Percentiles rank a stretch among this genome's conserved stretches.
Evolutionary conservation across 345 rosid genomes (phyloP).

Genomic region (Lepidium aucheri): DNA sequence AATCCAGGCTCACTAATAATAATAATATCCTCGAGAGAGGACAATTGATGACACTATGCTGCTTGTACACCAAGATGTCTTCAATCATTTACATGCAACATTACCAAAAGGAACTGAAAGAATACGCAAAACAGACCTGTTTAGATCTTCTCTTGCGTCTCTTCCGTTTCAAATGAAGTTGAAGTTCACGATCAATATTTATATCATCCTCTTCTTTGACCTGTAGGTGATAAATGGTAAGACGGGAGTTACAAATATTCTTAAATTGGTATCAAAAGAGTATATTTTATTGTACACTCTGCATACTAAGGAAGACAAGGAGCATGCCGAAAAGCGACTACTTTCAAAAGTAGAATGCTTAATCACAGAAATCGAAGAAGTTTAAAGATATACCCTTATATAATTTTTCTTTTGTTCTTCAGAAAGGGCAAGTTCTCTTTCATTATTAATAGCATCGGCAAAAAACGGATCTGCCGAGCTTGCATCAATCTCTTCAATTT

Average conservation of each 20-base stretch:
- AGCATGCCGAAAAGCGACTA: slow-evolving; percentile 15
- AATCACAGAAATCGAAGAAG: neutral
- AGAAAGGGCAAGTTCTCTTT: slow-evolving; percentile 64
- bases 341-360: slow-evolving; percentile 9
- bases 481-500: slow-evolving; percentile 84
- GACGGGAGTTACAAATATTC: neutral
- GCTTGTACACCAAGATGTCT: neutral
- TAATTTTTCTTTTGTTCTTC: slow-evolving; percentile 72
- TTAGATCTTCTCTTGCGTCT: slow-evolving; percentile 47
- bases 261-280: neutral
- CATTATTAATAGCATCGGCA: slow-evolving; percentile 81
- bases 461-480: slow-evolving; percentile 58
- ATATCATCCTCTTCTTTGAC: slow-evolving; percentile 98
- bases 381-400: slow-evolving; percentile 47
- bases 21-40: neutral
- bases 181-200: slow-evolving; percentile 68
- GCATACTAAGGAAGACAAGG: slow-evolving; percentile 8
- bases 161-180: slow-evolving; percentile 62
- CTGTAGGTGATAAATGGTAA: slow-evolving; percentile 34
- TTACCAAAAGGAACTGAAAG: neutral
- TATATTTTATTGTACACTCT: neutral
- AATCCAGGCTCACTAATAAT: neutral
- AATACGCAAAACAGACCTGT: slow-evolving; percentile 41
- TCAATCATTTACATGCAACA: neutral
- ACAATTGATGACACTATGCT: neutral